Base-by-base conservation (phyloP, 192 early-diverging fungal genomes). In the Globomyces pollinis-pini region DNA sequence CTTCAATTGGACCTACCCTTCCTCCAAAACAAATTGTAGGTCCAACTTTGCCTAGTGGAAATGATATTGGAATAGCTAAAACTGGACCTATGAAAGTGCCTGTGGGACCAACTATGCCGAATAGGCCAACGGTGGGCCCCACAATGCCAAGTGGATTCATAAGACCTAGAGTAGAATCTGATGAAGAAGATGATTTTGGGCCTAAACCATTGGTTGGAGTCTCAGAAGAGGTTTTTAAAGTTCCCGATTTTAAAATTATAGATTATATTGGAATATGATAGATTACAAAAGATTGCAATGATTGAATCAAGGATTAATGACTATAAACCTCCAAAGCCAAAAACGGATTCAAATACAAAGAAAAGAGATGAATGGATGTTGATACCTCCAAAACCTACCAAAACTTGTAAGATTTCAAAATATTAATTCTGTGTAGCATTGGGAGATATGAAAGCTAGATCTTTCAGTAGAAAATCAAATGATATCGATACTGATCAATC, bases 1-100 rank as follows among this genome's bases (percentile, higher is more conserved):
- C n/a, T 32, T 64, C 13, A 59, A 64, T 47, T 47, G 44, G 44
- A 26, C 44, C 44, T 28, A 15, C 44, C 8, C 44, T 47, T 47
- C 44, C 44, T 26, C 44, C 44, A n/a, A n/a, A n/a, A n/a, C 5
- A 20, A 47, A 7, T 47, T 47, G 23, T 26, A 47, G 23, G 28
- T 28, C 23, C 18, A 26, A 15, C n/a, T n/a, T n/a, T n/a, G n/a
- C n/a, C n/a, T n/a, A n/a, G n/a, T n/a, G n/a, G n/a, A n/a, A n/a
- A n/a, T n/a, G n/a, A n/a, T n/a, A n/a, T n/a, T n/a, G n/a, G n/a
- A n/a, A n/a, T n/a, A n/a, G n/a, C n/a, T n/a, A n/a, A n/a, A n/a
- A n/a, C n/a, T n/a, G 28, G 23, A 26, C 3, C 3, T 9, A 12
- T 26, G 35, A 36, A 36, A 47, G 23, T 6, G 15, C 16, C 44